Base-by-base conservation (phyloP, 345 rosid species). In the Microcos paniculata region DNA sequence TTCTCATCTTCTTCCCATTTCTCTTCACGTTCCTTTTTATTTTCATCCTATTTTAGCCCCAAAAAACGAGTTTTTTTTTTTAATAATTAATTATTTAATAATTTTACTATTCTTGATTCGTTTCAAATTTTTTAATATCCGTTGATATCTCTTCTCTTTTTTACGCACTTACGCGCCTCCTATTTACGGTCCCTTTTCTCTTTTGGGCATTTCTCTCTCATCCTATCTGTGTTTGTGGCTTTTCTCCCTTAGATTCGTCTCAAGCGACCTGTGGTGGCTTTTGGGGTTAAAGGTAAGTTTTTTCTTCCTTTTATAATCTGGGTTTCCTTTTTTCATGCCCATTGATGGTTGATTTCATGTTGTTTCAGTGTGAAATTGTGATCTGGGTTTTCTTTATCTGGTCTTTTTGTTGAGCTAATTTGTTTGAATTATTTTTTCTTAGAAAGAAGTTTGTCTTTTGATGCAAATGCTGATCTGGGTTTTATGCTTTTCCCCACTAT, bases 211-310 rank as follows among this genome's bases (percentile, higher is more conserved):
- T 38, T n/a, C 66, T 24, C 65, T 24, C 8, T 56, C n/a, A 14
- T 26, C 31, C 1, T 67, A 53, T 24, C 3, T 38, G 40, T 45
- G 57, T 28, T 51, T 8, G 28, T 53, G 63, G 63, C 62, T 19
- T 26, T 6, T 52, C 59, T 31, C 52, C 15, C 61, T 30, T 16
- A 9, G 53, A 42, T 58, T 45, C 35, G 8, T 42, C 1, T 28
- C 30, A 42, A 42, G 53, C 28, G 24, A 24, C 16, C 63, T 14
- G 11, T 11, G 70, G 15, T 23, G 35, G 71, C 63, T 49, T 38
- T 65, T 24, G 71, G 71, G 51, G 33, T 18, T 75, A 23, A 28
- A 64, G 63, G 72, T 52, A 3, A 64, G 78, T 21, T 8, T n/a
- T 57, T 57, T 56, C 57, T 28, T 40, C 23, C n/a, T n/a, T 26